Evolutionary conservation across 2,329 filamentous ascomycete species (phyloP), one percentile per base, ranked within the genome.

Genomic region (Lasiodiplodia sp.): DNA sequence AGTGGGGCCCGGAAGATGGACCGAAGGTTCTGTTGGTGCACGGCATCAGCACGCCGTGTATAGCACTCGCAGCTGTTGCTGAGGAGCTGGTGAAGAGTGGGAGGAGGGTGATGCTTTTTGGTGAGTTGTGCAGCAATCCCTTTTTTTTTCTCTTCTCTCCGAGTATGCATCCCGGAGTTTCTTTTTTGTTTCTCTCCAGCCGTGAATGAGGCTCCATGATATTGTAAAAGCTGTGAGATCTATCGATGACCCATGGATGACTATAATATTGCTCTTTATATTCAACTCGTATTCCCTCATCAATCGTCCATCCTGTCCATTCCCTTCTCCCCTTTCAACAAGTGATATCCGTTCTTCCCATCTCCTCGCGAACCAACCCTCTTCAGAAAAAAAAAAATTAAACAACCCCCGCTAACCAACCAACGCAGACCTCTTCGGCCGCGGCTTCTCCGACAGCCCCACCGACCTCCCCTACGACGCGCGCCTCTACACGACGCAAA

Each of bases 71-170:
- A 2, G 85, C 87, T 52, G 77, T 96, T 44, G 91, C 91, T 16
- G 83, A 88, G 75, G 86, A 85, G 65, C 83, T 96, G 64, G 91
- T 87, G 0, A 80, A 82, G 7, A 84, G 83, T 68, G 91, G 92
- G 0, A 94, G 87, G 77, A 85, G 93, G 70, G 92, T 97, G 2
- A 90, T 96, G 86, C 81, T 95, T 1, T 93, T 95, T 75, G 89
- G 80, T 87, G 80, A 79, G 86, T 75, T 3, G 23, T 37, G n/a
- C 10, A 3, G 34, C 6, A 31, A 1, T 28, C n/a, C 14, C 38
- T 38, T 37, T 25, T 28, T 34, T 47, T 14, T 49, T 31, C 8
- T 31, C 16, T 25, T 4, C n/a, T 63, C 38, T 31, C 44, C 14
- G 16, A 34, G 0, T 31, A 11, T 6, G 3, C 25, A 28, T 28